A percentile compares a stretch with the other conserved stretches of the same genome.
Evolutionary conservation across 1,284 basidiomycete genomes (phyloP).

Genomic region (Moniliella sp.): DNA sequence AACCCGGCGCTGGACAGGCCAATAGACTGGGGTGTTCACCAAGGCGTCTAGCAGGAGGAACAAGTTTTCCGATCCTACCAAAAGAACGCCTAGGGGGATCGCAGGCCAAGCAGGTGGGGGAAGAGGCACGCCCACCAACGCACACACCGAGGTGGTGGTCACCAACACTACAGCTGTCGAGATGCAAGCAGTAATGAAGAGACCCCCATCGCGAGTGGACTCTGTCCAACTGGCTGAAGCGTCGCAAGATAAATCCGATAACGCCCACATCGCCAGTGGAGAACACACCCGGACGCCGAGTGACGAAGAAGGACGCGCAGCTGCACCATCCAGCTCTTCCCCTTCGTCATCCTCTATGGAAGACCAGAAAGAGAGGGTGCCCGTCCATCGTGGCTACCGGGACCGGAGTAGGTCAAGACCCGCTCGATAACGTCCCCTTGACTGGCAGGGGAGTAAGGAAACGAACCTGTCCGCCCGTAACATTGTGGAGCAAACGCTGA

Average conservation of each 20-base stretch:
- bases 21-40: conserved; percentile 61
- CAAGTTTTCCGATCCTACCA: conserved; percentile 87
- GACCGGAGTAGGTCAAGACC: conserved; percentile 9
- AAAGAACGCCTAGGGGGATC: not conserved
- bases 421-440: too few relatives aligned
- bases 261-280: conserved; percentile 60
- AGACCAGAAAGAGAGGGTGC: not conserved
- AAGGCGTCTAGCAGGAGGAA: conserved; percentile 74
- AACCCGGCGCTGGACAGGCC: conserved; percentile 76
- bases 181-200: conserved; percentile 76
- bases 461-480: conserved; percentile 15
- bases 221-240: conserved; percentile 40
- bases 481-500: conserved; percentile 5
- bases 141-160: conserved; percentile 73
- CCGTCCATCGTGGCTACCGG: conserved; percentile 10
- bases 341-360: not conserved
- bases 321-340: not conserved
- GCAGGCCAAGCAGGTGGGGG: conserved; percentile 61
- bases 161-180: conserved; percentile 77
- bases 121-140: conserved; percentile 58
- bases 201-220: conserved; percentile 74
- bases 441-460: too few relatives aligned
- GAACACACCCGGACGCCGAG: conserved; percentile 40
- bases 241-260: conserved; percentile 53
- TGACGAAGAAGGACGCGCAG: not conserved